phyloP scores from a whole-genome alignment of 2,329 filamentous ascomycete genomes.

The Grosmannia serpens region DNA sequence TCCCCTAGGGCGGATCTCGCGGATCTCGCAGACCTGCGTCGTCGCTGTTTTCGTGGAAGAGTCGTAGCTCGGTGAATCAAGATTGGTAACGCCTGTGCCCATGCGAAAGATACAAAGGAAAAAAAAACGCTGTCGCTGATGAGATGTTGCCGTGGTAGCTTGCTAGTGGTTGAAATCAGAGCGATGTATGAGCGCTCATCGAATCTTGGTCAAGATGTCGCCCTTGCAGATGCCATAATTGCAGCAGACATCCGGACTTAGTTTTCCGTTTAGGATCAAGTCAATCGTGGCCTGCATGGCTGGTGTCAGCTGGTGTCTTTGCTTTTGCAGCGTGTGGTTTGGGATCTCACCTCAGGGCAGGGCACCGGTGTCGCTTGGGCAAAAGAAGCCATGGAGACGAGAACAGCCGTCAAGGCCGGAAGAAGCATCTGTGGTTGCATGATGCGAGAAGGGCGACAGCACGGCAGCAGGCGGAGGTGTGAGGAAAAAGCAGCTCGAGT shows the following conservation, averaged over 20 bases:
- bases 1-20: background rate
- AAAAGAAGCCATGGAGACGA: constrained; percentile 16
- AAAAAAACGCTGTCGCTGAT: background rate
- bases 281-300: constrained; percentile 22
- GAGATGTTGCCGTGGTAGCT: background rate
- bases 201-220: constrained; percentile 29
- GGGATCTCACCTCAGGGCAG: constrained; percentile 26
- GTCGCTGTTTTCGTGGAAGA: background rate
- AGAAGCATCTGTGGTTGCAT: constrained; percentile 1
- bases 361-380: constrained; percentile 23
- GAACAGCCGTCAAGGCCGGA: constrained; percentile 10
- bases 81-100: background rate
- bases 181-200: background rate
- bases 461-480: background rate
- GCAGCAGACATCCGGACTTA: constrained; percentile 39
- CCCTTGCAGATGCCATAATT: constrained; percentile 41
- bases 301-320: constrained; percentile 8
- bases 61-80: background rate
- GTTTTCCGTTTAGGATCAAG: constrained; percentile 34
- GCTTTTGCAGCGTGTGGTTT: background rate
- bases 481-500: background rate
- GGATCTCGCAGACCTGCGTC: background rate
- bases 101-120: background rate
- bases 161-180: background rate
- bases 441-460: background rate